Conservation (phyloP, 345 rosid species). For the Gossypium mustelinum region DNA sequence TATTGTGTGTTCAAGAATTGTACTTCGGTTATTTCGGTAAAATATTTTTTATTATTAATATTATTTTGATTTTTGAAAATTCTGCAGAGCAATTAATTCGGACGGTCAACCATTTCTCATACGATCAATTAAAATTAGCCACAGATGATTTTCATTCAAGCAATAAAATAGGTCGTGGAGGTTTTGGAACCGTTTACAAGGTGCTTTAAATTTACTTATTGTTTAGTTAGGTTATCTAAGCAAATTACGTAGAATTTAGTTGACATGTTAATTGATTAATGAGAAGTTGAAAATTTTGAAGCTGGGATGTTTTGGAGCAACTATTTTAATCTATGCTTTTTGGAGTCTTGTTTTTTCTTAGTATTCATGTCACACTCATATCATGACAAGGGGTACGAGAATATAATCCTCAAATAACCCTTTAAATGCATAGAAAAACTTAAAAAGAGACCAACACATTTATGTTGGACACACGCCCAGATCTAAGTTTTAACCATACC, state of each 20-base stretch:
- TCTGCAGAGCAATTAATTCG: conserved; percentile 31
- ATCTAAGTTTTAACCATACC: neutral
- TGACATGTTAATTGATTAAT: neutral
- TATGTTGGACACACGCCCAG: neutral
- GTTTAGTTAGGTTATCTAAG: neutral
- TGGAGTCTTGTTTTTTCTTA: neutral
- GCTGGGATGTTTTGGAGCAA: neutral
- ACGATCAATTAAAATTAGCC: conserved; percentile 36
- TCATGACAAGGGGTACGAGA: neutral
- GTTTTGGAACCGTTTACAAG: conserved; percentile 63
- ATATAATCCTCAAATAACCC: neutral
- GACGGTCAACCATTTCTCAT: conserved; percentile 37
- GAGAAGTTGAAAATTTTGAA: neutral
- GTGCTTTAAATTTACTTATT: conserved; percentile 21
- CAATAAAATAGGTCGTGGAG: conserved; percentile 54
- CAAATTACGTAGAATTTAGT: neutral
- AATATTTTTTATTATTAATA: neutral
- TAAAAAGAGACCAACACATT: neutral
- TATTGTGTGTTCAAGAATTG: neutral
- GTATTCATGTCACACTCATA: neutral
- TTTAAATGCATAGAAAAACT: neutral
- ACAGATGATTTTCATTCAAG: conserved; percentile 40
- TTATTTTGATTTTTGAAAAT: neutral
- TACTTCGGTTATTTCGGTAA: neutral
- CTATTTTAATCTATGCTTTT: neutral